Evolutionary conservation across 257 asterid genomes (phyloP).

Genomic region (Capsicum pubescens): DNA sequence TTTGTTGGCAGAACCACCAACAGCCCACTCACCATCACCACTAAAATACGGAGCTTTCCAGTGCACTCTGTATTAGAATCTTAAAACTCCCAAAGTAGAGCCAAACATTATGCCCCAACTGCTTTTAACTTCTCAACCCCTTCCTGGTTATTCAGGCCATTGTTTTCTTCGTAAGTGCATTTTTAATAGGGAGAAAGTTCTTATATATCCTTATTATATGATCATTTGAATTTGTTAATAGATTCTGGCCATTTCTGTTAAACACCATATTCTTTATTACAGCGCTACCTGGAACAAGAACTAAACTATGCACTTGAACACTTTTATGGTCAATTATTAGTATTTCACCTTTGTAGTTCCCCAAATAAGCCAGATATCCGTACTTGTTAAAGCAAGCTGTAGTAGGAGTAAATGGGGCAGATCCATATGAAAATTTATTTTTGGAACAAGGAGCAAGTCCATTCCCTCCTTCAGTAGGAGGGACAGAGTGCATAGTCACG

Average conservation of each 20-base stretch:
- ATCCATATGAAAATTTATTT: constrained; percentile 74
- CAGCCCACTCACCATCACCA: constrained; percentile 96
- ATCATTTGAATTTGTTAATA: constrained; percentile 84
- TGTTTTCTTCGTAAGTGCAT: constrained; percentile 48
- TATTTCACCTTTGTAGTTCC: constrained; percentile 91
- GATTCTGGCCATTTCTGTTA: constrained; percentile 80
- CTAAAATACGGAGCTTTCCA: constrained; percentile 97
- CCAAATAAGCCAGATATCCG: constrained; percentile 84
- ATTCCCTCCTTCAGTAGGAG: constrained; percentile 56
- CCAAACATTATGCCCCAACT: constrained; percentile 70
- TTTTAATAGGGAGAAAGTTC: constrained; percentile 75
- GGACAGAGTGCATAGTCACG: constrained; percentile 69
- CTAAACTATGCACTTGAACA: constrained; percentile 55
- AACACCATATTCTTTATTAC: constrained; percentile 85
- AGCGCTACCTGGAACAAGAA: constrained; percentile 68
- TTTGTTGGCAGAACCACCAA: constrained; percentile 94
- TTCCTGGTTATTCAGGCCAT: constrained; percentile 50
- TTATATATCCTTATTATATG: constrained; percentile 78
- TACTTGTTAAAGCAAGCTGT: constrained; percentile 87
- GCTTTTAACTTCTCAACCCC: constrained; percentile 65
- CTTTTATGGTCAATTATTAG: constrained; percentile 64
- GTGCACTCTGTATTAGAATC: constrained; percentile 82
- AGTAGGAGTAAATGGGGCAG: constrained; percentile 81
- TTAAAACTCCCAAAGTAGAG: constrained; percentile 76
- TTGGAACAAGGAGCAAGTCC: constrained; percentile 58